phyloP scores from a whole-genome alignment of 73 alveolate genomes.

The Uronychia binucleata region DNA sequence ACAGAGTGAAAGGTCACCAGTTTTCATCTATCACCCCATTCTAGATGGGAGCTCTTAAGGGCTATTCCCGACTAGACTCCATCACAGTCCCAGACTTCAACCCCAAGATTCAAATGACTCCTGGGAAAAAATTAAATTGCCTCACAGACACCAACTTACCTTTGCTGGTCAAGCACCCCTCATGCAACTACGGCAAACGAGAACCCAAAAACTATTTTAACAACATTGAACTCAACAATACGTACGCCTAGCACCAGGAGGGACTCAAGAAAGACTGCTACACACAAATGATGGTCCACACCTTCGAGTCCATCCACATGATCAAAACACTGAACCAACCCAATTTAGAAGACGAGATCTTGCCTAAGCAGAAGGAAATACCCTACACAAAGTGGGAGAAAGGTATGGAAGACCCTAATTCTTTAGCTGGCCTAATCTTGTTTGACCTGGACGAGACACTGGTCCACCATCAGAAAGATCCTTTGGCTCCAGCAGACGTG shows the following conservation, averaged over 20 bases:
- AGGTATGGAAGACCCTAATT: not conserved
- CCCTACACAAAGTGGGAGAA: not conserved
- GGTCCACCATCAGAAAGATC: not conserved
- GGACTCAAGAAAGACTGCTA: not conserved
- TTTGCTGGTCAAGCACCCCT: not conserved
- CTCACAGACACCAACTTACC: not conserved
- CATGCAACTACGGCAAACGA: not conserved
- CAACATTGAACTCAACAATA: not conserved
- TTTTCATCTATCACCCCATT: no score
- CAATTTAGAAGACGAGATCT: not conserved
- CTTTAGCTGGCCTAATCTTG: not conserved
- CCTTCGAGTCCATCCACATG: not conserved
- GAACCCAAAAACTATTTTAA: not conserved
- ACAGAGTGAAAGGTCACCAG: not conserved
- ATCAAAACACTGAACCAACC: not conserved
- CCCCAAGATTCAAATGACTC: not conserved
- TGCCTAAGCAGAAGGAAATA: not conserved
- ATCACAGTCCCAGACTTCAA: not conserved
- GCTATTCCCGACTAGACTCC: not conserved
- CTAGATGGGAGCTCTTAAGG: no score
- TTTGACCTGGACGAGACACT: slow-evolving; percentile 1
- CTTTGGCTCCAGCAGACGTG: not conserved
- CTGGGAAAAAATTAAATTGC: not conserved
- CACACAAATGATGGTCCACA: not conserved
- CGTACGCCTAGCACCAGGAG: not conserved